Conservation (phyloP, 2,329 filamentous ascomycete species). For the Calonectria hawksworthii region DNA sequence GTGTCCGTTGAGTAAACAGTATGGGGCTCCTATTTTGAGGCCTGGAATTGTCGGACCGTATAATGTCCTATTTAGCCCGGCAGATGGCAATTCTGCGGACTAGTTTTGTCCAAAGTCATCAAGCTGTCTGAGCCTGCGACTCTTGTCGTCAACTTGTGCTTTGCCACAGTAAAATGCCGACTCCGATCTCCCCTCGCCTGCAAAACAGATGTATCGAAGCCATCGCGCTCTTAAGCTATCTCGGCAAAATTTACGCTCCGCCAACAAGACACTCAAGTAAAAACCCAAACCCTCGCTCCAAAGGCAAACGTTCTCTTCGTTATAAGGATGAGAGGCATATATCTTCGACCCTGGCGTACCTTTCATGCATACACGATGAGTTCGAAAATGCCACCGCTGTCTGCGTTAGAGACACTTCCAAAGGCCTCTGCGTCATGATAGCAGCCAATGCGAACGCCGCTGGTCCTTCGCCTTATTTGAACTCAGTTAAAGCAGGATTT, state of each 20-base stretch:
- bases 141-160: background rate
- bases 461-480: constrained; percentile 27
- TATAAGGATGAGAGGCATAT: constrained; percentile 36
- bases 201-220: constrained; percentile 22
- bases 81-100: background rate
- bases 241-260: constrained; percentile 18
- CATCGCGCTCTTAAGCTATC: constrained; percentile 35
- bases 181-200: background rate
- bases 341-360: constrained; percentile 32
- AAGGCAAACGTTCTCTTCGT: constrained; percentile 1
- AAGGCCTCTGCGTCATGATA: constrained; percentile 31
- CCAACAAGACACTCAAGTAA: background rate
- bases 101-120: background rate
- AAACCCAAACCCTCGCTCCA: background rate
- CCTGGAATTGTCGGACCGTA: background rate
- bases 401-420: constrained; percentile 30
- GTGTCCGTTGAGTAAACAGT: background rate
- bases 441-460: constrained; percentile 33
- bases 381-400: constrained; percentile 33
- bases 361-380: constrained; percentile 36
- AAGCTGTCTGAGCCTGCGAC: background rate
- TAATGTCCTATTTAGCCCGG: background rate
- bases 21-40: background rate
- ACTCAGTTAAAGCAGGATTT: constrained; percentile 31
- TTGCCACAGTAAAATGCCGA: background rate